Conservation (phyloP, 208 protist genomes). For the Wallacemonas sp. region DNA sequence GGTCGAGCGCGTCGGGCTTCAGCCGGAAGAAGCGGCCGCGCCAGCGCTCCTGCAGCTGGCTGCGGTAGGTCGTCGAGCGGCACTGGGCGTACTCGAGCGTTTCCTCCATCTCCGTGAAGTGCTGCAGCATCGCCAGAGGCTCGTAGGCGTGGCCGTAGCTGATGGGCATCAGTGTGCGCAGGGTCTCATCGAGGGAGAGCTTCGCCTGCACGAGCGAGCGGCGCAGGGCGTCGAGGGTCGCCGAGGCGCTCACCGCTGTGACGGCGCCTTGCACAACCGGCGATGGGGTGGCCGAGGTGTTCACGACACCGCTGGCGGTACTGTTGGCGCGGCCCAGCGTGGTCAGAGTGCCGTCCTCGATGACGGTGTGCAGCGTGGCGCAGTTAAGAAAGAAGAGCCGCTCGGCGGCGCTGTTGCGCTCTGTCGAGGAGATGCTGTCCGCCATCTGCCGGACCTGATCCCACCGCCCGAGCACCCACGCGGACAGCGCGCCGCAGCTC, state of each 20-base stretch:
- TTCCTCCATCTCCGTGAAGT: conserved; percentile 99
- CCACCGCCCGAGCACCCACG: conserved; percentile 85
- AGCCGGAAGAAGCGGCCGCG: conserved; percentile 83
- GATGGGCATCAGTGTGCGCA: conserved; percentile 84
- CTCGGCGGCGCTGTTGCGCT: conserved; percentile 63
- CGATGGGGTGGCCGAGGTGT: neutral
- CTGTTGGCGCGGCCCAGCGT: conserved; percentile 6
- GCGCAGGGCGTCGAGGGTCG: conserved; percentile 43
- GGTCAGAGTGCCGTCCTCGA: conserved; percentile 21
- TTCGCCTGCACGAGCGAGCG: conserved; percentile 64
- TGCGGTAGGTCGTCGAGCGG: conserved; percentile 50
- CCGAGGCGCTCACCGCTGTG: conserved; percentile 18
- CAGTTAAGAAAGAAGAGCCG: conserved; percentile 83
- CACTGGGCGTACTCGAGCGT: conserved; percentile 88
- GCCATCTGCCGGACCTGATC: conserved; percentile 77
- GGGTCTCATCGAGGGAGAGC: conserved; percentile 81
- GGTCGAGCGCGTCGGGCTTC: conserved; percentile 89
- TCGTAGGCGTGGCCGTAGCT: conserved; percentile 95
- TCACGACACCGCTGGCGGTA: neutral
- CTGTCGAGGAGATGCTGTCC: conserved; percentile 65
- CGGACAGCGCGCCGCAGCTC: conserved; percentile 77
- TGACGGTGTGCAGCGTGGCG: conserved; percentile 48
- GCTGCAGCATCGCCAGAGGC: conserved; percentile 96
- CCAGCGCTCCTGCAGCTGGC: conserved; percentile 78
- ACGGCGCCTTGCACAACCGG: no score